A percentile compares a stretch with the other conserved stretches of the same genome.
phyloP scores from a whole-genome alignment of 106 monocot genomes.

The Dendrobium chrysotoxum region DNA sequence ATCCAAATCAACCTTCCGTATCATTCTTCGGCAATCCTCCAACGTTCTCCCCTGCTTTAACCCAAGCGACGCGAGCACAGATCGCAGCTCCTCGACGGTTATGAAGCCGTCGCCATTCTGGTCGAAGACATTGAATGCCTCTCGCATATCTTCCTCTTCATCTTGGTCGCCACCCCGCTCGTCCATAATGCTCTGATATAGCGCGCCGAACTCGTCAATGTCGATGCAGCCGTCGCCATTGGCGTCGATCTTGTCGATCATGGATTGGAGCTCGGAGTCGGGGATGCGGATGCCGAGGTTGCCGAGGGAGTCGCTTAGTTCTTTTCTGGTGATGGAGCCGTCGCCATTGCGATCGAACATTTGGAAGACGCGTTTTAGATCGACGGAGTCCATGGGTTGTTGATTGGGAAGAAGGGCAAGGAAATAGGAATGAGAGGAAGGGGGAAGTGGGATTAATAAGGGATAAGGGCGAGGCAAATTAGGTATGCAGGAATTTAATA shows the following conservation, averaged over 20 bases:
- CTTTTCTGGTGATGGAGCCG: slow-evolving; percentile 26
- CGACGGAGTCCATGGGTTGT: slow-evolving; percentile 10
- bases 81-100: slow-evolving; percentile 25
- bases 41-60: slow-evolving; percentile 36
- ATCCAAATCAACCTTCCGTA: slow-evolving; percentile 44
- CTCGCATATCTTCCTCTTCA: slow-evolving; percentile 49
- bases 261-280: slow-evolving; percentile 23
- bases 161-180: slow-evolving; percentile 9
- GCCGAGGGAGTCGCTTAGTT: slow-evolving; percentile 25
- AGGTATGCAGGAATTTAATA: no score
- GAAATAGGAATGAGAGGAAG: no score
- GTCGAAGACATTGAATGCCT: slow-evolving; percentile 62
- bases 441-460: no score
- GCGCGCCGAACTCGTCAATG: slow-evolving; percentile 28
- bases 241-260: slow-evolving; percentile 30
- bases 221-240: slow-evolving; percentile 31
- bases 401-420: no score
- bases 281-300: slow-evolving; percentile 34
- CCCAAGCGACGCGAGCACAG: slow-evolving; percentile 23
- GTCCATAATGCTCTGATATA: slow-evolving; percentile 35
- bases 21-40: slow-evolving; percentile 44
- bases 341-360: slow-evolving; percentile 39
- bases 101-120: slow-evolving; percentile 42
- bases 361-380: slow-evolving; percentile 28
- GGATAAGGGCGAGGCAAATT: no score